A percentile compares a stretch with the other conserved stretches of the same genome.
Conservation (phyloP, 768 basidiomycete species). For the Vishniacozyma victoriae region DNA sequence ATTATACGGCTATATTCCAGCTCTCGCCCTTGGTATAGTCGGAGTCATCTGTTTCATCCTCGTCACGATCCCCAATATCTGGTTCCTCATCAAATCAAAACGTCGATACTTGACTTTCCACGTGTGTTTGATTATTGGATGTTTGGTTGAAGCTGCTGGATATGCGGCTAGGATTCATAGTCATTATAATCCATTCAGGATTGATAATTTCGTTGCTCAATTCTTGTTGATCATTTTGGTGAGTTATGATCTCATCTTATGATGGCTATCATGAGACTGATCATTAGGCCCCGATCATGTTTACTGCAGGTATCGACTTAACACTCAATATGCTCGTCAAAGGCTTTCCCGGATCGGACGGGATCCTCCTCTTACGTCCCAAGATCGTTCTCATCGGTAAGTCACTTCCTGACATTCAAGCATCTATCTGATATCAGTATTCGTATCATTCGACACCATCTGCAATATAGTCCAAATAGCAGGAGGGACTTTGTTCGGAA, state of each 20-base stretch:
- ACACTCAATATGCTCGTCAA: constrained; percentile 32
- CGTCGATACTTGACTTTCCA: constrained; percentile 39
- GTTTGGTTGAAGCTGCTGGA: constrained; percentile 45
- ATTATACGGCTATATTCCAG: constrained; percentile 38
- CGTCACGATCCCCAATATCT: constrained; percentile 20
- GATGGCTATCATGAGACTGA: neutral
- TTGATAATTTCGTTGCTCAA: constrained; percentile 41
- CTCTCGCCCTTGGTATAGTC: constrained; percentile 25
- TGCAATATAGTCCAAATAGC: constrained; percentile 44
- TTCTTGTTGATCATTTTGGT: constrained; percentile 25
- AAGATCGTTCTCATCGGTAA: constrained; percentile 36
- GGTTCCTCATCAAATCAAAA: constrained; percentile 6
- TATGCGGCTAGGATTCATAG: constrained; percentile 38
- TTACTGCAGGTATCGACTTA: constrained; percentile 45
- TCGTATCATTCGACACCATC: constrained; percentile 39
- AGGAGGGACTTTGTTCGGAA: constrained; percentile 46
- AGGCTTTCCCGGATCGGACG: constrained; percentile 17
- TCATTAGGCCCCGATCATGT: constrained; percentile 40
- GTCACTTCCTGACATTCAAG: neutral
- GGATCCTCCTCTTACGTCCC: constrained; percentile 33
- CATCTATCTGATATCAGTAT: constrained; percentile 12
- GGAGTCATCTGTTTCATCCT: constrained; percentile 35
- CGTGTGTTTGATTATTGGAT: constrained; percentile 33
- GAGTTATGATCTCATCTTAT: neutral
- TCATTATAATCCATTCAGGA: constrained; percentile 33